These are phyloP conservation scores for Aureobasidium sp. DNA, from an alignment of 2,329 filamentous ascomycete species.

Conservation along the genomic window DNA sequence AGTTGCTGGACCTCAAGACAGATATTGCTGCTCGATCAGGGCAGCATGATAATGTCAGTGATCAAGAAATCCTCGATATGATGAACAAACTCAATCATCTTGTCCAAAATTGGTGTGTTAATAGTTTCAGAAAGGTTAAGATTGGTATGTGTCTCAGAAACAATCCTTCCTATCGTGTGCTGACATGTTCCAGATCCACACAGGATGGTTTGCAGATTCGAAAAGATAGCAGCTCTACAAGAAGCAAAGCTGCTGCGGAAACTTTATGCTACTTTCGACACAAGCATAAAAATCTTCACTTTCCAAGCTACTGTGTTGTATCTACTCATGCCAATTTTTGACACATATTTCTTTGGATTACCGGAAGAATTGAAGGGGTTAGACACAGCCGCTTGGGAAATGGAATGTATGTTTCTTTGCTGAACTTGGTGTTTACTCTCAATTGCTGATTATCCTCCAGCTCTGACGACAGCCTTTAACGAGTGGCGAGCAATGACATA, in stretches of 20 bases:
- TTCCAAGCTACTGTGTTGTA: slow-evolving; percentile 54
- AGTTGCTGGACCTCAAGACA: slow-evolving; percentile 60
- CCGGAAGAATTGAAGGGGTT: slow-evolving; percentile 32
- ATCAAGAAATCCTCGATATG: slow-evolving; percentile 57
- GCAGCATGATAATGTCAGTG: slow-evolving; percentile 57
- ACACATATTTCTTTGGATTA: slow-evolving; percentile 55
- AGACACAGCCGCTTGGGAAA: background rate
- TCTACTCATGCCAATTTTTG: slow-evolving; percentile 56
- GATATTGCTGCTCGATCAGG: slow-evolving; percentile 56
- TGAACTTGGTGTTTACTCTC: background rate
- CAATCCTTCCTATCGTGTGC: background rate
- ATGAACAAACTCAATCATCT: slow-evolving; percentile 55
- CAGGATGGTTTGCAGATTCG: slow-evolving; percentile 3
- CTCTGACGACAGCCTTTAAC: slow-evolving; percentile 44
- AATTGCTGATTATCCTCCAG: background rate
- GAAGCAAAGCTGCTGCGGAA: slow-evolving; percentile 13
- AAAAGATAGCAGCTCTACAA: slow-evolving; percentile 8
- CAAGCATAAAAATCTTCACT: slow-evolving; percentile 50
- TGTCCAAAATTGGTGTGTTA: slow-evolving; percentile 66
- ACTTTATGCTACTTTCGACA: slow-evolving; percentile 46
- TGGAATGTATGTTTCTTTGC: background rate
- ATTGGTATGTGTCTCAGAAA: slow-evolving; percentile 27
- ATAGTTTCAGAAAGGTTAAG: slow-evolving; percentile 57
- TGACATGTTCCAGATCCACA: slow-evolving; percentile 13
- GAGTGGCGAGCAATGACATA: slow-evolving; percentile 61